Conservation (phyloP, 441 rosid species). For the Syzygium malaccense region DNA sequence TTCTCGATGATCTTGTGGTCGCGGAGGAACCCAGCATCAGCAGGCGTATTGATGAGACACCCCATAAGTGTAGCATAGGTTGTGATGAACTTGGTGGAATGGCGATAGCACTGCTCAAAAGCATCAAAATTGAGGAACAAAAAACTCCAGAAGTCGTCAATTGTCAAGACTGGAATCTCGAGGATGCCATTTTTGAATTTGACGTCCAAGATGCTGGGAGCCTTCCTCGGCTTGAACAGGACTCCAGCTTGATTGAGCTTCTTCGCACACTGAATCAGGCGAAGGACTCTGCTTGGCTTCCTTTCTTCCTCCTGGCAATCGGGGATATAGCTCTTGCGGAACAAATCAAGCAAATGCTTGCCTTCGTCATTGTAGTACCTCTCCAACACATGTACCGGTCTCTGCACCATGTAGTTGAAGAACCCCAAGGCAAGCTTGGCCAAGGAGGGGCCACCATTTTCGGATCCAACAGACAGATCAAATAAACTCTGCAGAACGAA, state of each 20-base stretch:
- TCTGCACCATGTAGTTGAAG: conserved; percentile 22
- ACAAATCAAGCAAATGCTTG: conserved; percentile 43
- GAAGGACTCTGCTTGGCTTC: conserved; percentile 4
- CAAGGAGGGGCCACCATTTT: not conserved
- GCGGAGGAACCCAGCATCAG: not conserved
- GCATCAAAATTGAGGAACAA: not conserved
- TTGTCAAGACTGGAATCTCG: conserved; percentile 30
- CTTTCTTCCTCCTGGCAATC: not conserved
- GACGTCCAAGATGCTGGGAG: conserved; percentile 31
- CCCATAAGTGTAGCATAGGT: not conserved
- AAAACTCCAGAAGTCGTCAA: conserved; percentile 16
- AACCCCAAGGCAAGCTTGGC: conserved; percentile 18
- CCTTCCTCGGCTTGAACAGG: conserved; percentile 20
- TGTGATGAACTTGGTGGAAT: not conserved
- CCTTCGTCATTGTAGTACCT: conserved; percentile 7
- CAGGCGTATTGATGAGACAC: not conserved
- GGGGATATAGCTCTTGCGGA: conserved; percentile 31
- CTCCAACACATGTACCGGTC: conserved; percentile 8
- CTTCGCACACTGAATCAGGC: conserved; percentile 28
- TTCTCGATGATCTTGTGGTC: not conserved
- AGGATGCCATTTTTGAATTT: conserved; percentile 25
- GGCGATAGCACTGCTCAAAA: not conserved
- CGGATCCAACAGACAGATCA: conserved; percentile 1
- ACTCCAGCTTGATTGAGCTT: conserved; percentile 43
- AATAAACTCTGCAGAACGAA: conserved; percentile 25